Evolutionary conservation across 2,329 filamentous ascomycete species (phyloP).

Genomic region (Beauveria australis): DNA sequence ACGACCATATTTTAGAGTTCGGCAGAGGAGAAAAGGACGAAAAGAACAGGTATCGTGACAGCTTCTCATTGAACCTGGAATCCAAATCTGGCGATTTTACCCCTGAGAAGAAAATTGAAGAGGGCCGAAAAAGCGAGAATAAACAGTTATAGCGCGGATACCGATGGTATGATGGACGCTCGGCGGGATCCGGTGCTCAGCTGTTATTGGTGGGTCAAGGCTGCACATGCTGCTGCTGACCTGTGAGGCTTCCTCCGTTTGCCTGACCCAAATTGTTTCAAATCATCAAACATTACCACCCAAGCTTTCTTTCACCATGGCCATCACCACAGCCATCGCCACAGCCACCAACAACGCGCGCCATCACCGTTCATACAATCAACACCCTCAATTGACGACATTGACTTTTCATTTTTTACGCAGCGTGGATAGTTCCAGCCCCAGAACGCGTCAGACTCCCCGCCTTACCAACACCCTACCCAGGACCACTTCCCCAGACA

Average conservation of each 20-base stretch:
- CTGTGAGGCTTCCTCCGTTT: neutral
- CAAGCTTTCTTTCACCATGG: neutral
- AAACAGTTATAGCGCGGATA: neutral
- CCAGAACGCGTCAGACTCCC: neutral
- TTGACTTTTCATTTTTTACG: neutral
- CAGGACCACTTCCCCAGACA: slow-evolving; percentile 7
- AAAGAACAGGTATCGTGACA: too few species aligned
- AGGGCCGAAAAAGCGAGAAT: too few species aligned
- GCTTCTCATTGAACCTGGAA: too few species aligned
- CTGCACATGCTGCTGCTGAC: neutral
- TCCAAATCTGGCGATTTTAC: too few species aligned
- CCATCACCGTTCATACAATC: too few species aligned
- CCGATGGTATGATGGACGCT: neutral
- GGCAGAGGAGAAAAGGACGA: too few species aligned
- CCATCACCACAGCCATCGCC: neutral
- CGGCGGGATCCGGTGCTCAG: neutral
- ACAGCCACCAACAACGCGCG: too few species aligned
- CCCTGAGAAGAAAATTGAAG: too few species aligned
- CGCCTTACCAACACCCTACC: neutral
- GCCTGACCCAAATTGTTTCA: neutral
- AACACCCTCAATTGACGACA: neutral
- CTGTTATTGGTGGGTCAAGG: neutral
- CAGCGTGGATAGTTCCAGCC: neutral
- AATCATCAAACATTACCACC: neutral
- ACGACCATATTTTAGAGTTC: too few species aligned